Evolutionary conservation across 1,284 basidiomycete genomes (phyloP), one percentile per base, ranked within the genome.

Genomic region (Ceratobasidium sp.): DNA sequence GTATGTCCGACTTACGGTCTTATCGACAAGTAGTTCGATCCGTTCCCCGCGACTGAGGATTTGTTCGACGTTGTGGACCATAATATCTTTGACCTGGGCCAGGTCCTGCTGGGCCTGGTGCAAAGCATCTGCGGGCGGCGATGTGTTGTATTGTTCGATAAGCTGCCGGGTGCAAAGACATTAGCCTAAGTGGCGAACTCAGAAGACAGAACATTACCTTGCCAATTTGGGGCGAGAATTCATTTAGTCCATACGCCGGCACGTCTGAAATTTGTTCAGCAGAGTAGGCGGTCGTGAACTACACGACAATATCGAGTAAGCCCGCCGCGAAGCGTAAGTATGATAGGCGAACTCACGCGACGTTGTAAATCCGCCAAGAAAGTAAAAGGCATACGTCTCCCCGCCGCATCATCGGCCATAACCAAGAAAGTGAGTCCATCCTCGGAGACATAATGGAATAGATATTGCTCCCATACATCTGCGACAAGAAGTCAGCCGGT

Each of bases 51-150:
- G 88, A 74, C 89, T 93, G 50, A 99, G 88, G 79, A 99, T 98
- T 83, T 96, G 93, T 83, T 97, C 95, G 75, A 97, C 95, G 81
- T 97, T 97, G 83, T 96, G 93, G 50, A 98, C 96, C 96, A 98
- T 98, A 83, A 98, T 96, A 79, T 97, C 93, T 83, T 98, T 98
- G 62, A 97, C 96, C 79, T 96, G 93, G 76, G 93, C 92, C 41
- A 99, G 87, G 81, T 99, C 97, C 9, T 88, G 88, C 81, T 97
- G 96, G 1, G 98, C 97, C 77, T 94, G 92, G 44, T 90, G 85
- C 75, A 99, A 90, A 75, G 97, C 95, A 81, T 99, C 97, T n/a
- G 88, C 86, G 8, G 95, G 94, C n/a, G 96, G 96, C 17, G 90
- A 85, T 47, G 93, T 93, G 80, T 95, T 96, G 86, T 94, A 99